Evolutionary conservation across 805 yeast genomes (phyloP).

Genomic region (Yueomyces sinensis): DNA sequence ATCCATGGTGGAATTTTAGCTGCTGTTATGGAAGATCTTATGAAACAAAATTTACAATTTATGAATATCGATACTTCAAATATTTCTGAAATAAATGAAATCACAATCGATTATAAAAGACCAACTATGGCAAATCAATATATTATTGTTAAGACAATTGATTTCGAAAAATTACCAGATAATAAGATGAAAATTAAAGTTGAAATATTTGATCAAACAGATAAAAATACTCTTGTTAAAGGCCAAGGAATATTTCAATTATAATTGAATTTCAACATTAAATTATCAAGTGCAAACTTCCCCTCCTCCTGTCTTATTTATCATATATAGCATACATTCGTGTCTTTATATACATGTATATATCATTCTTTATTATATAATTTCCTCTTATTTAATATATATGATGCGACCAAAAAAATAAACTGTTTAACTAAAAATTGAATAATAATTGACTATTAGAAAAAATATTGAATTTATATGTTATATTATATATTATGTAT

Average conservation of each 20-base stretch:
- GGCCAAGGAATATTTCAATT: constrained; percentile 34
- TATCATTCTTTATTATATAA: too few species aligned
- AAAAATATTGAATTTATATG: too few species aligned
- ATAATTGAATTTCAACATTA: too few species aligned
- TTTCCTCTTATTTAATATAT: too few species aligned
- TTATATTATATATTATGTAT: too few species aligned
- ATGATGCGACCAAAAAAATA: too few species aligned
- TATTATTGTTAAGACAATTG: constrained; percentile 46
- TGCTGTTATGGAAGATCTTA: constrained; percentile 64
- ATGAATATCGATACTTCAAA: constrained; percentile 7
- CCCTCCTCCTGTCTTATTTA: too few species aligned
- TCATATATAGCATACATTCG: too few species aligned
- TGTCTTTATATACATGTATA: too few species aligned
- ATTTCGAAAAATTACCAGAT: constrained; percentile 22
- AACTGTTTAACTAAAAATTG: too few species aligned
- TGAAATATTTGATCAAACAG: constrained; percentile 39
- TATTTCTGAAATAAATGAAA: constrained; percentile 21
- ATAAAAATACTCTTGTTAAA: constrained; percentile 38
- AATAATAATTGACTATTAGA: too few species aligned
- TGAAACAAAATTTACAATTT: constrained; percentile 40
- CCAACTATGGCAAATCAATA: constrained; percentile 77
- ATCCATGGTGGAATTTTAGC: constrained; percentile 86
- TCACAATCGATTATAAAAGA: constrained; percentile 36
- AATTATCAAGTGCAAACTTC: too few species aligned
- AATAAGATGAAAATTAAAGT: constrained; percentile 26